phyloP scores from a whole-genome alignment of 2,329 filamentous ascomycete genomes.

The Diaporthe sp. region DNA sequence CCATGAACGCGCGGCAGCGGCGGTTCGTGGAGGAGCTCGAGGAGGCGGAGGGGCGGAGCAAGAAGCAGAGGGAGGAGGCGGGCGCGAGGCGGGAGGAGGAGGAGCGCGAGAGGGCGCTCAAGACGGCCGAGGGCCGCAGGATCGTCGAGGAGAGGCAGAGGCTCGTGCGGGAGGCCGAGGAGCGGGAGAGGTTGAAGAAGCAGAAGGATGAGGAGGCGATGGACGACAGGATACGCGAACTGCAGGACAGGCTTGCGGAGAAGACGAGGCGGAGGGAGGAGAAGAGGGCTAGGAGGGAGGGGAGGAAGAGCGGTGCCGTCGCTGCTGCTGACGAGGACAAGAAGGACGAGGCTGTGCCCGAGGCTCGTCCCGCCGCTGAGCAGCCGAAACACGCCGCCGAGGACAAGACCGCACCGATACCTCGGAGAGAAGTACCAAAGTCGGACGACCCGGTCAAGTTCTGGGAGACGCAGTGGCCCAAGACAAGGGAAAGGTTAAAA shows the following conservation, averaged over 20 bases:
- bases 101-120: slow-evolving; percentile 49
- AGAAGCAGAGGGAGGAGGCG: slow-evolving; percentile 63
- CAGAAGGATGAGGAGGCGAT: slow-evolving; percentile 42
- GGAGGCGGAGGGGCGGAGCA: slow-evolving; percentile 77
- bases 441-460: slow-evolving; percentile 37
- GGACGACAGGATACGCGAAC: slow-evolving; percentile 55
- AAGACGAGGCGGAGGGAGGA: slow-evolving; percentile 54
- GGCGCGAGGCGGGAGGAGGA: slow-evolving; percentile 34
- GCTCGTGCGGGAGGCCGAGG: slow-evolving; percentile 57
- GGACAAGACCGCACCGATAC: slow-evolving; percentile 28
- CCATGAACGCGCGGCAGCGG: slow-evolving; percentile 79
- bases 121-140: slow-evolving; percentile 50
- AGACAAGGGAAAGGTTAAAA: slow-evolving; percentile 67
- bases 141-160: slow-evolving; percentile 56
- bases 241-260: slow-evolving; percentile 59
- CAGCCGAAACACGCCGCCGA: slow-evolving; percentile 14
- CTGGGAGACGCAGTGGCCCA: slow-evolving; percentile 39
- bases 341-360: not conserved
- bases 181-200: slow-evolving; percentile 53
- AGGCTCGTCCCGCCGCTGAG: slow-evolving; percentile 13
- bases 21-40: slow-evolving; percentile 91
- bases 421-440: slow-evolving; percentile 37
- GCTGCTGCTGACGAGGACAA: slow-evolving; percentile 2
- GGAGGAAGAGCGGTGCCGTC: slow-evolving; percentile 46
- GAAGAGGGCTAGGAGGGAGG: slow-evolving; percentile 58